Evolutionary conservation across 495 filamentous ascomycete genomes (phyloP), one percentile per base, ranked within the genome.

Genomic region (Terfezia boudieri): DNA sequence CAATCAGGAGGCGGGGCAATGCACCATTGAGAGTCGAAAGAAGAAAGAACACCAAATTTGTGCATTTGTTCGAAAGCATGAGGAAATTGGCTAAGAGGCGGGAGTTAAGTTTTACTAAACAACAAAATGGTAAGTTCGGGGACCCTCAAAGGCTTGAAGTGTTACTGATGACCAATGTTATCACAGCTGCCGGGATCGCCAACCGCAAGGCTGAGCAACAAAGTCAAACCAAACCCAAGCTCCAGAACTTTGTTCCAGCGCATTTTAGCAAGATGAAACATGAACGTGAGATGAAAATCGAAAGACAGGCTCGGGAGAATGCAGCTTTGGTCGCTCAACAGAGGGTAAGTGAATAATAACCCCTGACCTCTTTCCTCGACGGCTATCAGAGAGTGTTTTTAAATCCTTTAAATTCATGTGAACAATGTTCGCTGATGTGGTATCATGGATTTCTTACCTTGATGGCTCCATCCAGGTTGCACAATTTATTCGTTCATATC

Each of bases 41-140:
- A 54, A 75, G 86, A 55, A 76, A 84, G 61, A 86, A 86, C 52
- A 83, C 82, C 22, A 83, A 82, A 58, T 83, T 93, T 61, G 73
- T 96, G 55, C 82, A 82, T 17, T 71, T 96, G 53, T 79, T 96
- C 66, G 90, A 96, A 68, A 82, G 81, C 4, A 94, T 96, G 84
- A 78, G 87, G 46, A 98, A 96, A 66, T 65, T 92, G 57, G 89
- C 89, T 8, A 92, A 94, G 70, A 95, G 93, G 70, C 74, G 86
- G 43, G 90, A 98, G 70, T 81, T 80, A 6, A 74, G 76, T 43
- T 67, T 77, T 23, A 85, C 89, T 63, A 96, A 96, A 69, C 83
- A 89, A 59, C 67, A 55, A 36, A 61, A 57, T 53, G 63, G 63
- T 65, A 57, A 11, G 16, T 55, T 55, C 32, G 9, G 16, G 14